These are phyloP conservation scores for Fusarium sp. DNA, from an alignment of 2,329 filamentous ascomycete genomes.

Conservation along the genomic window DNA sequence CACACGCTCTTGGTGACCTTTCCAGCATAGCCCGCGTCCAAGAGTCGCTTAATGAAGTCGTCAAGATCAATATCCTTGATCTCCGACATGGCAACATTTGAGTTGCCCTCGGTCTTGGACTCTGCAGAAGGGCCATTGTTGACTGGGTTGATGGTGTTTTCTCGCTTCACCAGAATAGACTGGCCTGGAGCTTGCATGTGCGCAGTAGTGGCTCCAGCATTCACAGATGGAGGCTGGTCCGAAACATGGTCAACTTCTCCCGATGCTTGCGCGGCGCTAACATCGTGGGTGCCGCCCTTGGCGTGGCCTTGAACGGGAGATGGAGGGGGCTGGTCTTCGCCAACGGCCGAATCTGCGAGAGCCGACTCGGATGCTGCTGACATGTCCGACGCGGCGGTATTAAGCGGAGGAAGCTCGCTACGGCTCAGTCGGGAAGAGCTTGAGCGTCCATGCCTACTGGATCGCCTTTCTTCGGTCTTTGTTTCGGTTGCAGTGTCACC, in stretches of 20 bases:
- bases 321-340: slow-evolving; percentile 75
- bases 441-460: slow-evolving; percentile 71
- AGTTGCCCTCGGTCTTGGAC: slow-evolving; percentile 58
- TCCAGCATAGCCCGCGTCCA: slow-evolving; percentile 94
- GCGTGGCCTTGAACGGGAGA: slow-evolving; percentile 85
- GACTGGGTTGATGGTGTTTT: slow-evolving; percentile 77
- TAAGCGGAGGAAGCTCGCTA: slow-evolving; percentile 57
- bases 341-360: slow-evolving; percentile 46
- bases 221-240: slow-evolving; percentile 83
- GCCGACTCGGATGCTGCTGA: slow-evolving; percentile 58
- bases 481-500: slow-evolving; percentile 70
- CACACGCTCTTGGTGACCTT: slow-evolving; percentile 99
- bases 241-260: slow-evolving; percentile 96
- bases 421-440: slow-evolving; percentile 61
- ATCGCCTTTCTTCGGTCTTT: slow-evolving; percentile 76
- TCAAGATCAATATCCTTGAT: slow-evolving; percentile 95
- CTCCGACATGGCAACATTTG: slow-evolving; percentile 84
- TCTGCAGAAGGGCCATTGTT: slow-evolving; percentile 61
- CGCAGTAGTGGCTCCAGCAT: slow-evolving; percentile 67
- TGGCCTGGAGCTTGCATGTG: slow-evolving; percentile 80
- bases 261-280: slow-evolving; percentile 82
- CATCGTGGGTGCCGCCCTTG: slow-evolving; percentile 79
- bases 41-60: slow-evolving; percentile 93
- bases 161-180: slow-evolving; percentile 88
- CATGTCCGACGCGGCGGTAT: slow-evolving; percentile 58